phyloP scores from a whole-genome alignment of 352 stramenopile genomes.

The Pythium pyrilobum region DNA sequence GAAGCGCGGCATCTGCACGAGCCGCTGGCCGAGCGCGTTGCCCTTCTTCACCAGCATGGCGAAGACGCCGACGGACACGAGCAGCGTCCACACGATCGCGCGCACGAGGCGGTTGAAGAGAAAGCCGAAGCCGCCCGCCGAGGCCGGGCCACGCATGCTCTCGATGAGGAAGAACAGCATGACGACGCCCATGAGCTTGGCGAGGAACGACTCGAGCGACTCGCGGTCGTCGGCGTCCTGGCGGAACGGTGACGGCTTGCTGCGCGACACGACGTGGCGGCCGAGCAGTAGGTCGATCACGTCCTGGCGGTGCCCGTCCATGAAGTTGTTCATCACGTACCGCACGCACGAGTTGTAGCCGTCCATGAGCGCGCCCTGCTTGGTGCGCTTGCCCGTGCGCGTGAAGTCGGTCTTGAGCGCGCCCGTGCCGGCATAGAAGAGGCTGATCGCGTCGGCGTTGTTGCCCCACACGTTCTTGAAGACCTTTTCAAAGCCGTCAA shows the following conservation, averaged over 20 bases:
- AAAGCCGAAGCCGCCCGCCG: slow-evolving; percentile 29
- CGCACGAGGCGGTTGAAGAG: slow-evolving; percentile 50
- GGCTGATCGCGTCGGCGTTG: slow-evolving; percentile 93
- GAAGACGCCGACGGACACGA: slow-evolving; percentile 46
- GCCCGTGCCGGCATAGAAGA: slow-evolving; percentile 91
- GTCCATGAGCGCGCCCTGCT: slow-evolving; percentile 88
- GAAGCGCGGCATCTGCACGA: slow-evolving; percentile 60
- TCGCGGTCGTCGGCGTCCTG: slow-evolving; percentile 20
- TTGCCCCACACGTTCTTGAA: slow-evolving; percentile 92
- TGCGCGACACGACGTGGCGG: slow-evolving; percentile 59
- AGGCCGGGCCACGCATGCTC: slow-evolving; percentile 22
- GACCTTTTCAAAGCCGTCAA: slow-evolving; percentile 43
- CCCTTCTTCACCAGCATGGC: slow-evolving; percentile 74
- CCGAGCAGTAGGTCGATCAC: slow-evolving; percentile 88
- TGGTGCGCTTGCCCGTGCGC: slow-evolving; percentile 90
- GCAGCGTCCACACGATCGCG: slow-evolving; percentile 43
- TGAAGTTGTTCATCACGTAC: slow-evolving; percentile 96
- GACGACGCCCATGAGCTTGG: slow-evolving; percentile 46
- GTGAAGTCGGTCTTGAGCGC: slow-evolving; percentile 96
- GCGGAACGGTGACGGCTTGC: slow-evolving; percentile 64
- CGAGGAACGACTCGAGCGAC: slow-evolving; percentile 49
- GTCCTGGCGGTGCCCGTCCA: slow-evolving; percentile 90
- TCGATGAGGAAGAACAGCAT: slow-evolving; percentile 59
- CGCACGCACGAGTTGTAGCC: slow-evolving; percentile 91
- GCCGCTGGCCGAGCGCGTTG: slow-evolving; percentile 49